Percentiles rank a stretch among this genome's conserved stretches.
Evolutionary conservation across 2,329 filamentous ascomycete genomes (phyloP).

Genomic region (Alternaria arbusti): DNA sequence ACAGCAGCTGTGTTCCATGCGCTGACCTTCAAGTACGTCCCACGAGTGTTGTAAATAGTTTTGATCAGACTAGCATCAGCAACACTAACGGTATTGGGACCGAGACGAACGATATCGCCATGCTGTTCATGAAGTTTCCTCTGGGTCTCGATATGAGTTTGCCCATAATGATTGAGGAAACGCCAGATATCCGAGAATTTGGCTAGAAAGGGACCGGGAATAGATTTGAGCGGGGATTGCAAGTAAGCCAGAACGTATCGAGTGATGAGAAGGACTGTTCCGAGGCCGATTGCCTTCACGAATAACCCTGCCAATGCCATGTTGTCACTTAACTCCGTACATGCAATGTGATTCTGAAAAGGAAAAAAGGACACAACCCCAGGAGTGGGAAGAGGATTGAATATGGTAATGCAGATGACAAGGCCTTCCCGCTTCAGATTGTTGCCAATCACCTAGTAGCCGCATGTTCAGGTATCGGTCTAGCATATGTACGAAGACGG

Average conservation of each 20-base stretch:
- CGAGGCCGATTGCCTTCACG: slow-evolving; percentile 20
- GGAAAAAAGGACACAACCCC: not conserved
- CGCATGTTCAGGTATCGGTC: not conserved
- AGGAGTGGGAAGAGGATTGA: not conserved
- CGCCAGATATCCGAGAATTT: slow-evolving; percentile 44
- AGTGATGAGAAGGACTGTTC: slow-evolving; percentile 16
- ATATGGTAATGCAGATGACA: not conserved
- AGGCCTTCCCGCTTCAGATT: not conserved
- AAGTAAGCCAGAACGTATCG: slow-evolving; percentile 34
- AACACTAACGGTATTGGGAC: slow-evolving; percentile 40
- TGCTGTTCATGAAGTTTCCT: slow-evolving; percentile 37
- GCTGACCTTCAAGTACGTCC: slow-evolving; percentile 40
- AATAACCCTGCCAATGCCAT: slow-evolving; percentile 23
- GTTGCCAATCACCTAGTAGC: not conserved
- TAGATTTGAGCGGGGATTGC: slow-evolving; percentile 36
- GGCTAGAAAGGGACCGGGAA: slow-evolving; percentile 43
- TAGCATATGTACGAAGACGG: not conserved
- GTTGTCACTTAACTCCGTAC: slow-evolving; percentile 2
- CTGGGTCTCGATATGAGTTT: slow-evolving; percentile 40
- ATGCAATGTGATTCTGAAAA: slow-evolving; percentile 1
- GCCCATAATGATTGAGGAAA: slow-evolving; percentile 34
- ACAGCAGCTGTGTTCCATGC: not conserved
- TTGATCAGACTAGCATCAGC: slow-evolving; percentile 39
- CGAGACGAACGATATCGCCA: slow-evolving; percentile 38
- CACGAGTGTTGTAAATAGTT: slow-evolving; percentile 41